Base-by-base conservation (phyloP, 2,329 filamentous ascomycete species). In the Colletotrichum abscissum region DNA sequence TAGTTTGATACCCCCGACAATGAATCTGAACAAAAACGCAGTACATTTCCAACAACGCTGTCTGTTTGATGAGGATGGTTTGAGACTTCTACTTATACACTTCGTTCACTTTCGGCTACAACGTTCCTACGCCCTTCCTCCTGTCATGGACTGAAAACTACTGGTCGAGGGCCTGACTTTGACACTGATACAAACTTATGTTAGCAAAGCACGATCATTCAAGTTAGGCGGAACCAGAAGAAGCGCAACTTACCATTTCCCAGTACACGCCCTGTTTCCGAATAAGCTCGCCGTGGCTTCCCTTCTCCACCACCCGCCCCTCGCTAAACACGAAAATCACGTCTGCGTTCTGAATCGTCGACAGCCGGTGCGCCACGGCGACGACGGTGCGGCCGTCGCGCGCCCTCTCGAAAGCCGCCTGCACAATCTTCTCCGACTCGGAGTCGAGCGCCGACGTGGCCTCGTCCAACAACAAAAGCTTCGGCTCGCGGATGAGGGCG, bases 401-500 rank as follows among this genome's bases (percentile, higher is more conserved):
- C 0, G 83, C 84, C 70, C 78, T 83, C 42, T 75, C 74, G n/a
- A 75, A 73, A 2, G 73, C 74, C 5, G 72, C 72, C 46, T 90
- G 85, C 8, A 94, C 86, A 3, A 88, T 60, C 42, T 85, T 84
- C 77, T 91, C 89, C 0, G 86, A 88, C 73, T 89, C 84, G 1
- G 88, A 87, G 70, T 91, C 89, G 0, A 91, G 81, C 38, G 85
- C 87, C 1, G 84, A 86, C 0, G 89, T 91, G 3, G 89, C 89
- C 77, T 91, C 89, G 63, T 92, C 90, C 0, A 91, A 82, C 0
- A 91, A 79, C 1, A 91, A 79, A 1, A 91, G 76, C 6, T 78
- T 77, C 0, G 89, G 89, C 5, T 86, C 84, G 3, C 88, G 84
- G 3, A 90, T 82, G 16, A 91, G 81, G 0, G 88, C 88, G 4